Evolutionary conservation across 2,329 filamentous ascomycete genomes (phyloP).

Genomic region (Trichoderma sp.): DNA sequence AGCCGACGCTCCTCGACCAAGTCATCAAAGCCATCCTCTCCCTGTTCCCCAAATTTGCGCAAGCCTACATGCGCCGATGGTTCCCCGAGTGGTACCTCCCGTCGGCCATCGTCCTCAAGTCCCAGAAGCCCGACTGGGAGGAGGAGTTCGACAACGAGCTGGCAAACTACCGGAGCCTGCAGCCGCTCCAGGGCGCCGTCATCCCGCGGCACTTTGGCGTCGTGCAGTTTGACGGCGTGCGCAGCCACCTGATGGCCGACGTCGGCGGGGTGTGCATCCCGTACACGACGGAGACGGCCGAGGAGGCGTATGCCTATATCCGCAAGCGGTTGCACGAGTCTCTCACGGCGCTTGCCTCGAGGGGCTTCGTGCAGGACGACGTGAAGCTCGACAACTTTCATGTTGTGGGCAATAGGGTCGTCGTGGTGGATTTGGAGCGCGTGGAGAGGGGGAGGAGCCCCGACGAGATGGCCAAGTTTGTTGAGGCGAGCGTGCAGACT

Average conservation of each 20-base stretch:
- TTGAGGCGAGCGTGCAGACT: slow-evolving; percentile 16
- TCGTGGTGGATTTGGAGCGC: slow-evolving; percentile 33
- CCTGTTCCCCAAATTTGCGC: slow-evolving; percentile 27
- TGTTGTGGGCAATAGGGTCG: slow-evolving; percentile 30
- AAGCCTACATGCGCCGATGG: slow-evolving; percentile 19
- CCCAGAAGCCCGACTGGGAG: slow-evolving; percentile 34
- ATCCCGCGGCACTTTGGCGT: slow-evolving; percentile 34
- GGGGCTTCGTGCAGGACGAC: slow-evolving; percentile 33
- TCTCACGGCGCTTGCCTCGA: slow-evolving; percentile 32
- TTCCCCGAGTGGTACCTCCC: slow-evolving; percentile 32
- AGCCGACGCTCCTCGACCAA: slow-evolving; percentile 20
- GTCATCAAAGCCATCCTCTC: slow-evolving; percentile 23
- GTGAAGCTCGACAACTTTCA: slow-evolving; percentile 34
- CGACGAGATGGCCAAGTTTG: slow-evolving; percentile 20
- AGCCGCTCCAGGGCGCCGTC: slow-evolving; percentile 33
- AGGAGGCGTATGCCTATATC: slow-evolving; percentile 30
- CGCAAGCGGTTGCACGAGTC: slow-evolving; percentile 36
- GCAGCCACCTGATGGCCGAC: slow-evolving; percentile 35
- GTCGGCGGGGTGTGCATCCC: slow-evolving; percentile 32
- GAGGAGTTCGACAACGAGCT: slow-evolving; percentile 36
- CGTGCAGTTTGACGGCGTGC: slow-evolving; percentile 30
- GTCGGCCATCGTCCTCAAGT: slow-evolving; percentile 31
- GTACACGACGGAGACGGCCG: slow-evolving; percentile 31
- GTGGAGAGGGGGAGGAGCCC: slow-evolving; percentile 21
- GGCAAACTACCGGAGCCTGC: slow-evolving; percentile 32